These are phyloP conservation scores for Zygotorulaspora chibaensis DNA, from an alignment of 805 yeast species.

Conservation along the genomic window DNA sequence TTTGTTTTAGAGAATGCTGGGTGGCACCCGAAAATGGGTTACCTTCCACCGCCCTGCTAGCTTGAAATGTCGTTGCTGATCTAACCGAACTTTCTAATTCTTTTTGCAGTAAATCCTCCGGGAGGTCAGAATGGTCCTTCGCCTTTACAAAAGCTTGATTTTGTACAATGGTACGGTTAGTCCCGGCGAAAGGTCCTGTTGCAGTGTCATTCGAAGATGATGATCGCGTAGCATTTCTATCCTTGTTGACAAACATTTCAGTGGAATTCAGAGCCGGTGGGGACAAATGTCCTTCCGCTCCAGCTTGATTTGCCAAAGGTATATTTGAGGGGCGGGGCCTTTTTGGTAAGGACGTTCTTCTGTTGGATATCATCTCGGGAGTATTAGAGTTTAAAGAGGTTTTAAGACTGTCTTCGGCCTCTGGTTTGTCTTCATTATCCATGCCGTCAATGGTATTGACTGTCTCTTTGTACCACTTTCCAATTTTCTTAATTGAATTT, in stretches of 20 bases:
- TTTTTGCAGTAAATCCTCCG: slow-evolving; percentile 8
- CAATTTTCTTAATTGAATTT: slow-evolving; percentile 53
- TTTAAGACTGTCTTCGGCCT: slow-evolving; percentile 1
- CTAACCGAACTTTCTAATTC: slow-evolving; percentile 3
- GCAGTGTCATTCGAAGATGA: slow-evolving; percentile 14
- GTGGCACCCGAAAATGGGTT: no score
- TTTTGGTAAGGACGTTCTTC: slow-evolving; percentile 30
- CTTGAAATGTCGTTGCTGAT: not conserved
- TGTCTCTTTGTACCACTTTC: slow-evolving; percentile 57
- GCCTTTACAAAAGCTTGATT: slow-evolving; percentile 12
- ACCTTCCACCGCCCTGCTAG: not conserved
- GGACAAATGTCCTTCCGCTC: slow-evolving; percentile 3
- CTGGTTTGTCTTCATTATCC: slow-evolving; percentile 4
- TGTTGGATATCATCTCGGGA: slow-evolving; percentile 33
- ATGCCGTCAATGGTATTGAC: slow-evolving; percentile 11
- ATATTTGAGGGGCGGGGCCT: slow-evolving; percentile 8
- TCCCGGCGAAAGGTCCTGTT: not conserved
- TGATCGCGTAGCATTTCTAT: slow-evolving; percentile 19
- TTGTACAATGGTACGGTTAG: slow-evolving; percentile 5
- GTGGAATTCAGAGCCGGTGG: slow-evolving; percentile 18
- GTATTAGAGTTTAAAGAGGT: slow-evolving; percentile 2
- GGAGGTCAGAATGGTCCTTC: slow-evolving; percentile 3
- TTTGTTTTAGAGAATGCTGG: no score
- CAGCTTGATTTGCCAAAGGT: slow-evolving; percentile 5
- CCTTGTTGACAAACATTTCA: slow-evolving; percentile 31